Conservation (phyloP, 495 filamentous ascomycete species). For the Paragyromitra xinjiangensis region DNA sequence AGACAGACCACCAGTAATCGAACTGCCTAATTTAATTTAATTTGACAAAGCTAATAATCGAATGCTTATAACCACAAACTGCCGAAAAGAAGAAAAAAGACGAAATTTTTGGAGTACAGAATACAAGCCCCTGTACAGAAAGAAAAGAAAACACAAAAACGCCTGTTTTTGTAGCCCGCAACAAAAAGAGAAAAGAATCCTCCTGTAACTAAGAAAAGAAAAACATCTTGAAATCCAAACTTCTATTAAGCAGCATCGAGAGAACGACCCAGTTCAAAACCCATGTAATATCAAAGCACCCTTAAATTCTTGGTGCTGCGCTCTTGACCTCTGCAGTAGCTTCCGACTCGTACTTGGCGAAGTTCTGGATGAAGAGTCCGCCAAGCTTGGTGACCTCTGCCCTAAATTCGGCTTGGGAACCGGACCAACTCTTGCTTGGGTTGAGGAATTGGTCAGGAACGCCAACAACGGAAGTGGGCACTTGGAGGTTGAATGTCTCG, state of each 20-base stretch:
- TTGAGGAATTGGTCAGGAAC: conserved; percentile 93
- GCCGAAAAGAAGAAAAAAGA: conserved; percentile 5
- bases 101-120: conserved; percentile 37
- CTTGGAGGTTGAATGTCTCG: conserved; percentile 93
- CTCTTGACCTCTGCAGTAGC: conserved; percentile 84
- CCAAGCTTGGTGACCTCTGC: conserved; percentile 89
- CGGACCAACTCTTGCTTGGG: conserved; percentile 91
- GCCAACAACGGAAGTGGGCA: conserved; percentile 83
- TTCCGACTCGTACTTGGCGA: conserved; percentile 90
- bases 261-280: conserved; percentile 14
- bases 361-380: conserved; percentile 90
- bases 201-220: conserved; percentile 37
- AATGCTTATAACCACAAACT: conserved; percentile 35
- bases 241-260: conserved; percentile 33
- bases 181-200: conserved; percentile 30
- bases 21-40: conserved; percentile 8
- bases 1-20: not conserved
- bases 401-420: conserved; percentile 76
- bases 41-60: conserved; percentile 23
- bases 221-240: conserved; percentile 30
- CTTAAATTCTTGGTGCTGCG: conserved; percentile 65
- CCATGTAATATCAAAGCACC: not conserved
- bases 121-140: conserved; percentile 33
- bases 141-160: conserved; percentile 37
- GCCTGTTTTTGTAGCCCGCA: conserved; percentile 49